phyloP scores from a whole-genome alignment of 2,329 filamentous ascomycete species.

The Byssothecium circinans region DNA sequence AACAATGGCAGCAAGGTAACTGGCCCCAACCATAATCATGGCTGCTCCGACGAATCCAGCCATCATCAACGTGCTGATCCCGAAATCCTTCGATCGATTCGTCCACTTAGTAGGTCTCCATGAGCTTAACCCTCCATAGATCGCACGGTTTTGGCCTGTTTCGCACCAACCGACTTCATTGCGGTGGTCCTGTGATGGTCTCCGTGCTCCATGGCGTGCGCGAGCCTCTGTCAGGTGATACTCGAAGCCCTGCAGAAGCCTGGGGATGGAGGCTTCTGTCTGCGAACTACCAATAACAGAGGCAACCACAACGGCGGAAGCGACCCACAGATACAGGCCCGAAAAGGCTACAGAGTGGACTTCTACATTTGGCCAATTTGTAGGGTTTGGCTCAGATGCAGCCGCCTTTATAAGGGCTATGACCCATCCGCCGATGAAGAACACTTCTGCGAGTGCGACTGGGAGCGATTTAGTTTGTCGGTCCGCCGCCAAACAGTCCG shows the following conservation, averaged over 20 bases:
- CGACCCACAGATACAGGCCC: conserved; percentile 24
- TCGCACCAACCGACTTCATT: conserved; percentile 14
- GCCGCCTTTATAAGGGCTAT: conserved; percentile 21
- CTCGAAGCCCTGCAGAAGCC: conserved; percentile 19
- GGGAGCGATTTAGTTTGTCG: conserved; percentile 18
- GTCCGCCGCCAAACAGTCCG: conserved; percentile 17
- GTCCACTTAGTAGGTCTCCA: conserved; percentile 21
- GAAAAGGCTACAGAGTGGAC: conserved; percentile 20
- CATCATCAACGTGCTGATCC: conserved; percentile 1
- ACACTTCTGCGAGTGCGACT: conserved; percentile 16
- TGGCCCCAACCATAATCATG: conserved; percentile 10
- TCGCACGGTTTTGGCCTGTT: conserved; percentile 10
- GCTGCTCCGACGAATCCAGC: conserved; percentile 4
- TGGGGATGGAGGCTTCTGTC: conserved; percentile 19
- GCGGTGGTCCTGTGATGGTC: conserved; percentile 12
- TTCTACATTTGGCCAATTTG: conserved; percentile 23
- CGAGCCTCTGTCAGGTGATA: conserved; percentile 9
- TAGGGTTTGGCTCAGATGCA: conserved; percentile 16
- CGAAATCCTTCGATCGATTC: conserved; percentile 1
- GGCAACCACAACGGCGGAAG: conserved; percentile 15
- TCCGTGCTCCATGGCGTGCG: conserved; percentile 1
- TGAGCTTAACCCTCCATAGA: conserved; percentile 16
- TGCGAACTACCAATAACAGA: conserved; percentile 20
- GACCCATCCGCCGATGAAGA: conserved; percentile 23
- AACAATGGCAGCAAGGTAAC: conserved; percentile 15